These are phyloP conservation scores for Vigna trinervia DNA, from an alignment of 306 rosid species.

Conservation along the genomic window DNA sequence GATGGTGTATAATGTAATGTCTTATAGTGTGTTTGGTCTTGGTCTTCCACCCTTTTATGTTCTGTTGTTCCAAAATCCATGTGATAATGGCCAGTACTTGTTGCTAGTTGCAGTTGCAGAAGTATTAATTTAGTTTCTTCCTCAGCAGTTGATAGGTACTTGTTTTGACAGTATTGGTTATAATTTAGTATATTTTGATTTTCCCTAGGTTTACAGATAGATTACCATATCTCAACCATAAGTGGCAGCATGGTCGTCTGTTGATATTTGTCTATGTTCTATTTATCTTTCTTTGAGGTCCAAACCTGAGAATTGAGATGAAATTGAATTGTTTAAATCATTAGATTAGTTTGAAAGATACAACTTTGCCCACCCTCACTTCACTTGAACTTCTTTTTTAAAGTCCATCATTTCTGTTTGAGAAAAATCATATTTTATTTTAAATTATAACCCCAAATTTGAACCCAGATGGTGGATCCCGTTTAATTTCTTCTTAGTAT, in stretches of 20 bases:
- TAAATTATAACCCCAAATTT: not conserved
- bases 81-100: constrained; percentile 31
- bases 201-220: not conserved
- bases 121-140: constrained; percentile 31
- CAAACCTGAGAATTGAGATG: not conserved
- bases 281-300: not conserved
- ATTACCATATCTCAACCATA: not conserved
- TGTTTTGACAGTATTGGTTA: not conserved
- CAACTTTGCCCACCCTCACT: not conserved
- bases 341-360: not conserved
- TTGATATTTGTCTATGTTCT: not conserved
- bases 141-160: constrained; percentile 24
- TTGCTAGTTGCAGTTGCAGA: constrained; percentile 6
- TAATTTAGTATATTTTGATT: constrained; percentile 16
- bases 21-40: constrained; percentile 7
- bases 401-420: not conserved
- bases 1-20: constrained; percentile 43
- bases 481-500: not conserved
- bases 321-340: not conserved
- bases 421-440: not conserved
- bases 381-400: not conserved
- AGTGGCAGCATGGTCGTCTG: constrained; percentile 8
- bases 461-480: not conserved
- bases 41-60: not conserved
- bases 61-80: not conserved